Conservation (phyloP, 352 stramenopile species). For the Phytophthora uliginosa region DNA sequence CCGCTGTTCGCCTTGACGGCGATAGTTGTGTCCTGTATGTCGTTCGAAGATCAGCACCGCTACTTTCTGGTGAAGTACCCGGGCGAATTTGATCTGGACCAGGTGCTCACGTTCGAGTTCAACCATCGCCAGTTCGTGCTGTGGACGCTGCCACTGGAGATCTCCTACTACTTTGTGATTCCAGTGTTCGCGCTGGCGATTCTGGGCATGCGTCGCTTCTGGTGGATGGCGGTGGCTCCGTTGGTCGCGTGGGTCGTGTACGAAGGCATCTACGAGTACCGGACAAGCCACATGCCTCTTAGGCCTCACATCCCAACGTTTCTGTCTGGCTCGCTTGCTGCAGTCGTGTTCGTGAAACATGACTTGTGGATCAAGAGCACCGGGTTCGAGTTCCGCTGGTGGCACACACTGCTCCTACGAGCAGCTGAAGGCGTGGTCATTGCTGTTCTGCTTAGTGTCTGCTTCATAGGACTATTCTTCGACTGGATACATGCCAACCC, state of each 20-base stretch:
- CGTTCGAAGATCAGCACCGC: constrained; percentile 29
- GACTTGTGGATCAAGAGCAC: constrained; percentile 29
- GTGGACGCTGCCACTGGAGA: constrained; percentile 65
- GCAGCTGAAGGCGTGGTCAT: constrained; percentile 26
- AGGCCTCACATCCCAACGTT: constrained; percentile 50
- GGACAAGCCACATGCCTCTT: constrained; percentile 39
- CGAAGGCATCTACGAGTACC: constrained; percentile 32
- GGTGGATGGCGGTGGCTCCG: constrained; percentile 34
- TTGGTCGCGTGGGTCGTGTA: constrained; percentile 40
- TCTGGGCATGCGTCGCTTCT: constrained; percentile 32
- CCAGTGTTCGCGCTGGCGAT: constrained; percentile 46
- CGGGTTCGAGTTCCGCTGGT: constrained; percentile 34
- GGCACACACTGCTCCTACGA: constrained; percentile 30
- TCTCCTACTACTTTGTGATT: constrained; percentile 60
- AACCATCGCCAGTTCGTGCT: constrained; percentile 54
- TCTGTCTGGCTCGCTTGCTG: constrained; percentile 45
- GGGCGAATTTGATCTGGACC: constrained; percentile 41
- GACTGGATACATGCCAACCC: constrained; percentile 46
- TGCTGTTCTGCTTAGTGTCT: constrained; percentile 42
- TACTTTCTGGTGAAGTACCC: constrained; percentile 47
- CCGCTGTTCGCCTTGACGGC: constrained; percentile 53
- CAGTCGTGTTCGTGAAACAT: constrained; percentile 46
- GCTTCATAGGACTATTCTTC: constrained; percentile 48
- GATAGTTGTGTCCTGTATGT: constrained; percentile 39
- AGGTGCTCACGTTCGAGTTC: constrained; percentile 54